Evolutionary conservation across 2,329 filamentous ascomycete species (phyloP).

Genomic region (Cytospora piceicola): DNA sequence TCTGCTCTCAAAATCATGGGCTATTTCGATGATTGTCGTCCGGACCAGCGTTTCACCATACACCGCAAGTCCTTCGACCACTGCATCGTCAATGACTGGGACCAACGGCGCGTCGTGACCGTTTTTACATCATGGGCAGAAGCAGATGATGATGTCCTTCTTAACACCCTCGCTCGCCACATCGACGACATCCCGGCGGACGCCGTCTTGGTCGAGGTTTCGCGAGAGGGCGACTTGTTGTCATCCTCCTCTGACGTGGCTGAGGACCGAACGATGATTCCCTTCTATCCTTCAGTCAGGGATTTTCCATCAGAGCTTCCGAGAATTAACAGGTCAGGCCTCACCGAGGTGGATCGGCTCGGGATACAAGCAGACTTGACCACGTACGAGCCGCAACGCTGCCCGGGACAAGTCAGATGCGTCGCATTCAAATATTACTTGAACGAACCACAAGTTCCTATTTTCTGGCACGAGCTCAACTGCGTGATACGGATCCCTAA

Average conservation of each 20-base stretch:
- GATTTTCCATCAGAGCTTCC: slow-evolving; percentile 14
- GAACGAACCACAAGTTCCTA: slow-evolving; percentile 30
- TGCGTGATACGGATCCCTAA: slow-evolving; percentile 41
- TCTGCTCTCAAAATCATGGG: background rate
- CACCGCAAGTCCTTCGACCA: background rate
- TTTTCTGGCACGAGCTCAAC: slow-evolving; percentile 43
- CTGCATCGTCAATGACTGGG: slow-evolving; percentile 7
- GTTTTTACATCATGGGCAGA: slow-evolving; percentile 5
- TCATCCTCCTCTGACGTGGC: slow-evolving; percentile 19
- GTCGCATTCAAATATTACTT: slow-evolving; percentile 45
- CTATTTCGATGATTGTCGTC: background rate
- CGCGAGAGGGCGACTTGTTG: slow-evolving; percentile 8
- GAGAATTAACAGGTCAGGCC: slow-evolving; percentile 25
- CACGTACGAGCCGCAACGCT: slow-evolving; percentile 14
- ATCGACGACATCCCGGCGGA: slow-evolving; percentile 29
- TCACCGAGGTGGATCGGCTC: slow-evolving; percentile 29
- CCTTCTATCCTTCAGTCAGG: slow-evolving; percentile 24
- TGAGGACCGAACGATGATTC: slow-evolving; percentile 21
- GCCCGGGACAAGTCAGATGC: slow-evolving; percentile 25
- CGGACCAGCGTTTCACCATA: background rate
- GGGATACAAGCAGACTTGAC: slow-evolving; percentile 28
- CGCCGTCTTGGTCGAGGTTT: slow-evolving; percentile 20
- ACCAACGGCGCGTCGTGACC: slow-evolving; percentile 22
- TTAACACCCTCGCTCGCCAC: slow-evolving; percentile 20
- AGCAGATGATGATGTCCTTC: slow-evolving; percentile 25